phyloP scores from a whole-genome alignment of 2,329 filamentous ascomycete species.

The Fusarium sp. region DNA sequence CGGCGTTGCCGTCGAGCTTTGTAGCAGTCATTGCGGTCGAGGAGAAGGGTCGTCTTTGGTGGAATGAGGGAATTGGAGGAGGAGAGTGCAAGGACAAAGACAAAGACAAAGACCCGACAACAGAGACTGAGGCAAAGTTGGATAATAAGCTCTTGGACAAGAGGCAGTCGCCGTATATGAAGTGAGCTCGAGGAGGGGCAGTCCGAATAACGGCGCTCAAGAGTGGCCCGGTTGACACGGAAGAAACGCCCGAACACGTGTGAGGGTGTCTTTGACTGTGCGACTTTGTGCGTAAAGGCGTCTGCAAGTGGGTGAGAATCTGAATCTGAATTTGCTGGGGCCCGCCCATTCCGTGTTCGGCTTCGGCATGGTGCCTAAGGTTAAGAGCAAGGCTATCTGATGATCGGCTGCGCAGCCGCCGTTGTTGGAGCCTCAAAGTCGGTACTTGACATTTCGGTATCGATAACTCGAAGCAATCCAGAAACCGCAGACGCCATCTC shows the following conservation, averaged over 20 bases:
- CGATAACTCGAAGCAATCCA: constrained; percentile 26
- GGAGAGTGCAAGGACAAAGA: not conserved
- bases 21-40: constrained; percentile 80
- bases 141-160: constrained; percentile 22
- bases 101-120: constrained; percentile 23
- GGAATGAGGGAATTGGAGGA: constrained; percentile 2
- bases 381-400: constrained; percentile 1
- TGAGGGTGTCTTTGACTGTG: constrained; percentile 27
- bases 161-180: constrained; percentile 35
- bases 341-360: constrained; percentile 39
- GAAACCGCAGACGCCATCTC: constrained; percentile 22
- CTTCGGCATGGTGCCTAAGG: constrained; percentile 34
- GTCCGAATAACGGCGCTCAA: constrained; percentile 34
- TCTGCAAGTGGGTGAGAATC: constrained; percentile 27
- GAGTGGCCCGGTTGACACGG: constrained; percentile 34
- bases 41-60: constrained; percentile 52
- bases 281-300: constrained; percentile 27
- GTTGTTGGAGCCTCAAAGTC: constrained; percentile 13
- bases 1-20: constrained; percentile 95
- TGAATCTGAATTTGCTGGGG: constrained; percentile 36
- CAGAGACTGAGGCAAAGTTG: constrained; percentile 31
- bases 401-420: constrained; percentile 30
- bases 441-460: constrained; percentile 12
- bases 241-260: constrained; percentile 43
- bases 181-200: constrained; percentile 42